These are phyloP conservation scores for Lasiodiplodia gonubiensis DNA, from an alignment of 2,329 filamentous ascomycete genomes.

Conservation along the genomic window DNA sequence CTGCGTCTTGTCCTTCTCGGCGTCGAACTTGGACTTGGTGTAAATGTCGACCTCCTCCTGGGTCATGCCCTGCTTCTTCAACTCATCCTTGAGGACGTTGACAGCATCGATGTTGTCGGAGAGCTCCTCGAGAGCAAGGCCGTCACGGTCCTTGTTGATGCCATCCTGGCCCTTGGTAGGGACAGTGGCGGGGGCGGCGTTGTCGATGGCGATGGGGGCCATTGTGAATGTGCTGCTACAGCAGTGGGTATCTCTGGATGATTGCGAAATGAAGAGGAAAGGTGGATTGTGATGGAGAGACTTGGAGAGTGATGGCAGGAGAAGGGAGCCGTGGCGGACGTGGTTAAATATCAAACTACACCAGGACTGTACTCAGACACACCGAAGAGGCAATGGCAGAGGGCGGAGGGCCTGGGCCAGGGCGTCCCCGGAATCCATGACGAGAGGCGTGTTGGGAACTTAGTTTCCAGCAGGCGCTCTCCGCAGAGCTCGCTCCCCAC, in stretches of 20 bases:
- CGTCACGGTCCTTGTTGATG: conserved; percentile 59
- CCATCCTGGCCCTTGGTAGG: conserved; percentile 43
- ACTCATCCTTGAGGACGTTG: conserved; percentile 63
- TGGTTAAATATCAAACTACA: conserved; percentile 28
- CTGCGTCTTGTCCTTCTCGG: conserved; percentile 76
- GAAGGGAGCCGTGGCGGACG: conserved; percentile 6
- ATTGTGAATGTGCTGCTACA: conserved; percentile 8
- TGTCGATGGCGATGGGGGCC: conserved; percentile 48
- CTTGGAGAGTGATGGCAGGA: background rate
- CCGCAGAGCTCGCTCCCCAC: conserved; percentile 19
- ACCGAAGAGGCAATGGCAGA: conserved; percentile 11
- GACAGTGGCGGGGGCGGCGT: conserved; percentile 47
- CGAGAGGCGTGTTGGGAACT: conserved; percentile 27
- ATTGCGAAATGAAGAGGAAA: background rate
- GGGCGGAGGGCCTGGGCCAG: conserved; percentile 6
- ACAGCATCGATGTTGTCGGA: conserved; percentile 66
- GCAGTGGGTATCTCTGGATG: conserved; percentile 13
- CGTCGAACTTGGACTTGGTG: conserved; percentile 70
- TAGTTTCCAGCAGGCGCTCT: conserved; percentile 22
- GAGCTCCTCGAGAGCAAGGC: conserved; percentile 62
- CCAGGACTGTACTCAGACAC: conserved; percentile 12
- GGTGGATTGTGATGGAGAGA: background rate
- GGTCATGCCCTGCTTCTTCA: conserved; percentile 56
- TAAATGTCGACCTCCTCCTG: conserved; percentile 57
- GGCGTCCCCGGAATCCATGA: conserved; percentile 28